These are phyloP conservation scores for Sphaerobolus stellatus DNA, from an alignment of 1,284 basidiomycete species.

Conservation along the genomic window DNA sequence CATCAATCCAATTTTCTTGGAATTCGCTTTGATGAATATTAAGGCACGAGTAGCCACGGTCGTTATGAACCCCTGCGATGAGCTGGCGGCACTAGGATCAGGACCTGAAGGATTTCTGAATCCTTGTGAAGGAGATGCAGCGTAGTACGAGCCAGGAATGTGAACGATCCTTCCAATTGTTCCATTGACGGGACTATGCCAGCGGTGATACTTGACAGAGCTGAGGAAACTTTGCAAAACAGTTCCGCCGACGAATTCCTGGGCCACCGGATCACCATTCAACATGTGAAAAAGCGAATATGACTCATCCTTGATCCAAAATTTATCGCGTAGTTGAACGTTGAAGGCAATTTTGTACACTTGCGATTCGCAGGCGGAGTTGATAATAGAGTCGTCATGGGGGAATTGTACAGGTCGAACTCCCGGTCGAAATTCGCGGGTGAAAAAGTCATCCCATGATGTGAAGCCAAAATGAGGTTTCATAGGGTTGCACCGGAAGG, in stretches of 20 bases:
- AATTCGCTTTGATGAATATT: constrained; percentile 54
- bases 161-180: constrained; percentile 41
- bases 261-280: constrained; percentile 26
- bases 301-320: constrained; percentile 49
- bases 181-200: constrained; percentile 53
- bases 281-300: constrained; percentile 46
- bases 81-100: constrained; percentile 9
- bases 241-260: constrained; percentile 47
- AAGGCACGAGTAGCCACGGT: constrained; percentile 45
- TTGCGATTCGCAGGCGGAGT: constrained; percentile 47
- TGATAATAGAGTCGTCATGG: constrained; percentile 39
- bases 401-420: constrained; percentile 39
- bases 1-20: constrained; percentile 48
- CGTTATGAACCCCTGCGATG: constrained; percentile 37
- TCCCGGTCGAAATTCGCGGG: constrained; percentile 38
- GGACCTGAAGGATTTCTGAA: constrained; percentile 28
- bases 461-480: constrained; percentile 42
- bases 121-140: constrained; percentile 24
- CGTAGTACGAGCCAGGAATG: constrained; percentile 53
- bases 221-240: constrained; percentile 56
- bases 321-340: constrained; percentile 36
- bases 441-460: constrained; percentile 62
- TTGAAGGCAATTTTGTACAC: constrained; percentile 36
- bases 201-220: constrained; percentile 51
- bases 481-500: constrained; percentile 42